Evolutionary conservation across 225 moss, liverwort and hornwort genomes (phyloP).

Genomic region (Asterella californica): DNA sequence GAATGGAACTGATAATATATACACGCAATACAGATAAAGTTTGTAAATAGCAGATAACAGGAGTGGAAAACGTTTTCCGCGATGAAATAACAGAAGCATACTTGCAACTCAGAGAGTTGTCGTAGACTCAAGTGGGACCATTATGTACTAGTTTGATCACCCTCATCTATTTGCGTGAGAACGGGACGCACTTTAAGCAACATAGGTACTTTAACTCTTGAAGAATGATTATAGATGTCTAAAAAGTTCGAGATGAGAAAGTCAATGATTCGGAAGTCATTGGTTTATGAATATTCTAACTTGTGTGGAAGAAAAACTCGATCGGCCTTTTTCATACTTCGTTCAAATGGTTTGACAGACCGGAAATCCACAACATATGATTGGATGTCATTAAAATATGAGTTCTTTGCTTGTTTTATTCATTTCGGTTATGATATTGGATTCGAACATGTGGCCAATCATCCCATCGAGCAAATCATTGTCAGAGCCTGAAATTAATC

Average conservation of each 20-base stretch:
- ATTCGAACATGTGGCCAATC: background rate
- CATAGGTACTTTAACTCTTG: background rate
- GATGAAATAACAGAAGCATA: background rate
- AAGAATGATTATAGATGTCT: background rate
- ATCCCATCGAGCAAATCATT: background rate
- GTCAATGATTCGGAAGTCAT: background rate
- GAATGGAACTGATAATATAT: background rate
- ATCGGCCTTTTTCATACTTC: background rate
- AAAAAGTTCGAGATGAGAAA: background rate
- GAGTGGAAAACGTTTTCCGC: no score
- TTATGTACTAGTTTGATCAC: no score
- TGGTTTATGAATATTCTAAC: background rate
- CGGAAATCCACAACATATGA: background rate
- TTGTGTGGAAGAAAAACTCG: background rate
- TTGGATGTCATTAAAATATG: background rate
- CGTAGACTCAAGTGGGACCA: background rate
- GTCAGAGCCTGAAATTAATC: background rate
- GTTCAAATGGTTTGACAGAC: background rate
- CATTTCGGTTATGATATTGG: background rate
- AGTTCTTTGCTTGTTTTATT: background rate
- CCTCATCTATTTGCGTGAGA: background rate
- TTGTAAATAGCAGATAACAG: no score
- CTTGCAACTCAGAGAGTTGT: background rate
- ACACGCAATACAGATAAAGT: no score
- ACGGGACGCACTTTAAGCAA: background rate